These are phyloP conservation scores for Amyloporia xantha DNA, from an alignment of 768 basidiomycete species.

Conservation along the genomic window DNA sequence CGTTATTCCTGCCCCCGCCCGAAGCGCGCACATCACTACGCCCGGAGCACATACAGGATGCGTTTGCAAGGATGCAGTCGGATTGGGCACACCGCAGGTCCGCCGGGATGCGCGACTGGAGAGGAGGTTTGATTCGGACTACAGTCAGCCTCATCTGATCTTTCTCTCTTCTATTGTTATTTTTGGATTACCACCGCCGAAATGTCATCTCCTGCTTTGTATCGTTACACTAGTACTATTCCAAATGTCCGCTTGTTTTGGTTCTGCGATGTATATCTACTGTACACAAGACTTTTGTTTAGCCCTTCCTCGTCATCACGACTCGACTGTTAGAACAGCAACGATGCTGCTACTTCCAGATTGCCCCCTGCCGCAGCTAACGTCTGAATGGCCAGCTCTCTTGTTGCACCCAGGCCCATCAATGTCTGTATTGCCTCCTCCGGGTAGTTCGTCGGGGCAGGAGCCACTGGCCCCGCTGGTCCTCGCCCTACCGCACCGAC, in stretches of 20 bases:
- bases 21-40: conserved; percentile 73
- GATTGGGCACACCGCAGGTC: conserved; percentile 77
- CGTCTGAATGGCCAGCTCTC: conserved; percentile 71
- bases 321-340: conserved; percentile 52
- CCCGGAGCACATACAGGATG: conserved; percentile 87
- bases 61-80: conserved; percentile 84
- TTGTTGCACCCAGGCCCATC: conserved; percentile 69
- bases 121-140: conserved; percentile 77
- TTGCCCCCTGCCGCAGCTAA: conserved; percentile 81
- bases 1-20: conserved; percentile 75
- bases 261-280: conserved; percentile 2
- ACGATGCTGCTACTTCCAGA: conserved; percentile 80
- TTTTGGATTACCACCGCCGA: not conserved
- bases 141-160: conserved; percentile 68
- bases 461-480: conserved; percentile 16
- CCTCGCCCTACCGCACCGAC: conserved; percentile 13
- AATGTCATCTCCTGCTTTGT: not conserved
- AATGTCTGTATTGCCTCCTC: conserved; percentile 61
- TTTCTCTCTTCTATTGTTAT: conserved; percentile 1
- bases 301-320: not conserved
- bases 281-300: not conserved
- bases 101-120: conserved; percentile 86
- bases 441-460: conserved; percentile 30
- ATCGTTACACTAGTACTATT: not conserved
- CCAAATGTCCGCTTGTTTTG: conserved; percentile 7